Evolutionary conservation across 2,329 filamentous ascomycete genomes (phyloP), one percentile per base, ranked within the genome.

Genomic region (Juglanconis juglandina): DNA sequence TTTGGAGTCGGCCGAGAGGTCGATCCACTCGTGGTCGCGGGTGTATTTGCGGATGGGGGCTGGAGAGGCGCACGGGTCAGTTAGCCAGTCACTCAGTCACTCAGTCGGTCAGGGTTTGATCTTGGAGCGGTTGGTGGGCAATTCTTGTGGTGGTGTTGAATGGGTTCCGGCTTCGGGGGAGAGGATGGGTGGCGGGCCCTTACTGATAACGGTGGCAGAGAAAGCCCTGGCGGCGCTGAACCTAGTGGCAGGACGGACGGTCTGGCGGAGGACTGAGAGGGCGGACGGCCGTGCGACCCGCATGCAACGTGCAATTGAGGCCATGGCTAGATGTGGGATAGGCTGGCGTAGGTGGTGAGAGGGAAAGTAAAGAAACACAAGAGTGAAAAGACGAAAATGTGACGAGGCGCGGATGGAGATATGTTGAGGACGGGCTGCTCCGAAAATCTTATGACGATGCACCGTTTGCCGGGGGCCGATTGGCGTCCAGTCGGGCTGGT

Each of bases 21-120:
- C 92, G 74, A 99, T 87, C 95, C 95, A 99, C 81, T 99, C 95
- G 82, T 99, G 95, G 73, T 97, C 94, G 75, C 93, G 89, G 66
- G 95, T 97, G 82, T 96, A 99, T 75, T 88, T 91, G 79, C 95
- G 94, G 66, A 84, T 79, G 58, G 81, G 79, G 70, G 77, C 87
- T 90, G 65, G 41, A 5, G 30, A 37, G 14, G n/a, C 7, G 47
- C 11, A 30, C 34, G 46, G 35, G 46, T 24, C 42, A 30, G 42
- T 39, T 44, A 46, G 42, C 42, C 10, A 24, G 42, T 41, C 37
- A 41, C 13, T 13, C 37, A 41, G 8, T 8, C 37, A 24, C 24
- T 24, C 24, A 24, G 24, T 24, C 24, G 24, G 24, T 24, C 24
- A 24, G 24, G 24, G 24, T 24, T 24, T 24, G 24, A 24, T 24